Base-by-base conservation (phyloP, 2,329 filamentous ascomycete genomes). In the Parafenestella ontariensis region DNA sequence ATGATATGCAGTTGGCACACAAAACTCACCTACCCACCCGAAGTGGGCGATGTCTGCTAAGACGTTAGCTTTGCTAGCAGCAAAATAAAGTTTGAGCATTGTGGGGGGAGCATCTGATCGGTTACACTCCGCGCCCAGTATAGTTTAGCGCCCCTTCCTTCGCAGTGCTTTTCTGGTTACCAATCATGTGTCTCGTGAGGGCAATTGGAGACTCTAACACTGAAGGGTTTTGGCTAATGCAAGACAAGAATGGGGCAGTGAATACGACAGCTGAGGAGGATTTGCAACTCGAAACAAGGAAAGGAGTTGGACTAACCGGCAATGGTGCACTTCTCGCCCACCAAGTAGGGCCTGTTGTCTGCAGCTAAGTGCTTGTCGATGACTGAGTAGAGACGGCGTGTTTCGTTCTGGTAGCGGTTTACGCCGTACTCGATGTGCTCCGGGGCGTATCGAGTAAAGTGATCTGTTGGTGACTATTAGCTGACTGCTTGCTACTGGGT, bases 1-100 rank as follows among this genome's bases (percentile, higher is more conserved):
- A n/a, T n/a, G n/a, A n/a, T n/a, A n/a, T n/a, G n/a, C n/a, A n/a
- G n/a, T n/a, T n/a, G n/a, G n/a, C n/a, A n/a, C n/a, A n/a, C n/a
- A n/a, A n/a, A n/a, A n/a, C n/a, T n/a, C n/a, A n/a, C n/a, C n/a
- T 4, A 94, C 82, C 91, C 92, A 96, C 23, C 90, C 90, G 84
- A 89, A 92, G 73, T 86, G 85, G 37, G 90, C 82, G 56, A 96
- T 90, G 73, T 96, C 92, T 71, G 21, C 24, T 24, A 28, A 17
- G 8, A 15, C 17, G 11, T 43, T 24, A 43, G 41, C 24, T 10
- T n/a, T 11, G n/a, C 20, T 3, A 40, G 20, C 37, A 10, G 21
- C 5, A 15, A 40, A 5, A 23, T 15, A 40, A 40, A 15, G 37
- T 40, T 40, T 40, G 21, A 10, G 37, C 37, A 21, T 15, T 40